Evolutionary conservation across 2,329 filamentous ascomycete genomes (phyloP), one percentile per base, ranked within the genome.

Genomic region (Scedosporium minutisporum): DNA sequence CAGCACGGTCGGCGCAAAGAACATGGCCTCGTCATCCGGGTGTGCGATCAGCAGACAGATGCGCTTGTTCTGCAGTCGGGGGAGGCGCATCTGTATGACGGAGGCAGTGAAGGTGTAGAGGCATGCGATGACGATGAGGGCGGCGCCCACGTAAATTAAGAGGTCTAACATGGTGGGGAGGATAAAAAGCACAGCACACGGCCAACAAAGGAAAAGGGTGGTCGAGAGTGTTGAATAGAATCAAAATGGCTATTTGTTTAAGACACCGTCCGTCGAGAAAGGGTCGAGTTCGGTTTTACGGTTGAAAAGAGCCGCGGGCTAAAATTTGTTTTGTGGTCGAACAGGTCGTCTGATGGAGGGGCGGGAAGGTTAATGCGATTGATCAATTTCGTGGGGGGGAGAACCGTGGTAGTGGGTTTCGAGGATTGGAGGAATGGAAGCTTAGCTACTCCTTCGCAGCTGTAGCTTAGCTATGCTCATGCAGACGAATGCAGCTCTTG

Each of bases 1-100:
- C 68, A 96, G 82, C 14, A 97, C 81, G 0, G 91, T 90, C 0
- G 95, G 95, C 66, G 92, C 87, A 76, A 99, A 99, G 81, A 99
- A 99, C 95, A 99, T 99, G 74, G 93, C 95, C 79, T 99, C 95
- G 71, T 99, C 95, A 76, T 99, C 95, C 0, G 95, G 95, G 77
- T 99, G 95, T 23, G 95, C 95, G 70, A 99, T 97, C 62, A 99
- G 81, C 62, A 99, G 83, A 72, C 90, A 89, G 71, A 99, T 91
- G 70, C 90, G 87, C 81, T 96, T 96, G 78, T 91, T 88, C 68
- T 80, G 81, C 66, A 97, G 78, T 55, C 78, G 82, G 3, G 91
- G 89, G 68, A 90, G 84, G 38, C 81, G 76, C 27, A 76, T 69
- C 65, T 77, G 75, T 51, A 79, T 73, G n/a, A 78, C 70, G 51